Percentiles rank a stretch among this genome's conserved stretches.
Evolutionary conservation across 2,329 filamentous ascomycete species (phyloP).

Genomic region (Lecanicillium sp.): DNA sequence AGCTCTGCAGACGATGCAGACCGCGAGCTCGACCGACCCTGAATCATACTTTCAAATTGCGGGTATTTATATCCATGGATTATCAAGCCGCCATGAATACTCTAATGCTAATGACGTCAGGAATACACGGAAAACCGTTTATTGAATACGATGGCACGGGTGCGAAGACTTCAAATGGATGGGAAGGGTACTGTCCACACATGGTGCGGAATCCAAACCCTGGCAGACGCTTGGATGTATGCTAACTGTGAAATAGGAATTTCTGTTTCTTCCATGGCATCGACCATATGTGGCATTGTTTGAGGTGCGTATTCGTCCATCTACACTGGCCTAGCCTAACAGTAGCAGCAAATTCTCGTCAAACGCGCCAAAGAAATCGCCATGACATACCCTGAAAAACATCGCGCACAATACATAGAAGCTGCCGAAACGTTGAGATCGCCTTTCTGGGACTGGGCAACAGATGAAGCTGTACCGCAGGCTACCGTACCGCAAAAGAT

Average conservation of each 20-base stretch:
- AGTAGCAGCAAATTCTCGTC: constrained; percentile 44
- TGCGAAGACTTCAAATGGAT: constrained; percentile 21
- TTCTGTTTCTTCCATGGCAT: constrained; percentile 50
- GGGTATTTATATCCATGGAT: too few species aligned
- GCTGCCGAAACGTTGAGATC: constrained; percentile 42
- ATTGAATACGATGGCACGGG: constrained; percentile 38
- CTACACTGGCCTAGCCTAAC: constrained; percentile 10
- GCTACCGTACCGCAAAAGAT: constrained; percentile 31
- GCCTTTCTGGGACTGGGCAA: constrained; percentile 52
- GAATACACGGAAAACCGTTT: constrained; percentile 38
- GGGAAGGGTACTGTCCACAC: constrained; percentile 42
- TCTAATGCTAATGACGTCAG: constrained; percentile 19
- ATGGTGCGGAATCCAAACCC: constrained; percentile 27
- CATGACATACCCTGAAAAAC: constrained; percentile 32
- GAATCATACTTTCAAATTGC: constrained; percentile 46
- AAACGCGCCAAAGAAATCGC: constrained; percentile 41
- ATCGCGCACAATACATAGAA: constrained; percentile 31
- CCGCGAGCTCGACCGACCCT: constrained; percentile 33
- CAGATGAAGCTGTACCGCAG: constrained; percentile 35
- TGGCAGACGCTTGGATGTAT: background rate
- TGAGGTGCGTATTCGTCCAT: constrained; percentile 37
- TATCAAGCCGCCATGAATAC: background rate
- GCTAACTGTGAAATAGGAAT: constrained; percentile 30
- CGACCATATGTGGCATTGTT: constrained; percentile 48
- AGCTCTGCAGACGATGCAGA: constrained; percentile 38